phyloP scores from a whole-genome alignment of 805 yeast genomes.

The Starmerella geochares region DNA sequence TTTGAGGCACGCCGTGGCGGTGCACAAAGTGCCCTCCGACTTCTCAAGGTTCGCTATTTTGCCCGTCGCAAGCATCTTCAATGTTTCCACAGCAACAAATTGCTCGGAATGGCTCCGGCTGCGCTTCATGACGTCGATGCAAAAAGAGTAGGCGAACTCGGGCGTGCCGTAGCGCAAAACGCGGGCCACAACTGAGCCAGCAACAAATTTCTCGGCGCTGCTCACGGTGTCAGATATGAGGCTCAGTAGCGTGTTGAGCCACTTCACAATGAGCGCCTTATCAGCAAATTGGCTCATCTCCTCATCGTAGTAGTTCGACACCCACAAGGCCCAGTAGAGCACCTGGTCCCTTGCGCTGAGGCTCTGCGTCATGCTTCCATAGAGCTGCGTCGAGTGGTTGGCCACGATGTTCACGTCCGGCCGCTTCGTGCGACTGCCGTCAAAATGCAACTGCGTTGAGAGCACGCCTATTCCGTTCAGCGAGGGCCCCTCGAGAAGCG shows the following conservation, averaged over 20 bases:
- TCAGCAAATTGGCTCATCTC: conserved; percentile 29
- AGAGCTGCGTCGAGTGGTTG: background rate
- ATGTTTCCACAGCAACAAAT: conserved; percentile 51
- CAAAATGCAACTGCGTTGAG: conserved; percentile 30
- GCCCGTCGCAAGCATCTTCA: conserved; percentile 47
- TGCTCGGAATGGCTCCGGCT: conserved; percentile 53
- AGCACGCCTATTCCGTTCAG: conserved; percentile 30
- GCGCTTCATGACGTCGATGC: conserved; percentile 47
- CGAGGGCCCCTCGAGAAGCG: conserved; percentile 25
- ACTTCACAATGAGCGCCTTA: conserved; percentile 31
- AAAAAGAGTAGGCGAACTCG: conserved; percentile 45
- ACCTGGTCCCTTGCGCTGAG: conserved; percentile 31
- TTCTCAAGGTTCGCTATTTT: conserved; percentile 11
- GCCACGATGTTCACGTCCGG: conserved; percentile 6
- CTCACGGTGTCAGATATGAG: conserved; percentile 32
- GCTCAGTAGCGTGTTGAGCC: conserved; percentile 36
- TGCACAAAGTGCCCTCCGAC: conserved; percentile 5
- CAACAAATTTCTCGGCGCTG: conserved; percentile 29
- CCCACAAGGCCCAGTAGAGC: conserved; percentile 32
- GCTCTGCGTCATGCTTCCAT: background rate
- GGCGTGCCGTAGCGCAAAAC: conserved; percentile 52
- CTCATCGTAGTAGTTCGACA: conserved; percentile 22
- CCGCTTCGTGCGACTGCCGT: conserved; percentile 18
- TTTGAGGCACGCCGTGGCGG: conserved; percentile 3
- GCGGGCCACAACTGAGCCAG: conserved; percentile 54